Conservation (phyloP, 768 basidiomycete species). For the Lactarius hengduanensis region DNA sequence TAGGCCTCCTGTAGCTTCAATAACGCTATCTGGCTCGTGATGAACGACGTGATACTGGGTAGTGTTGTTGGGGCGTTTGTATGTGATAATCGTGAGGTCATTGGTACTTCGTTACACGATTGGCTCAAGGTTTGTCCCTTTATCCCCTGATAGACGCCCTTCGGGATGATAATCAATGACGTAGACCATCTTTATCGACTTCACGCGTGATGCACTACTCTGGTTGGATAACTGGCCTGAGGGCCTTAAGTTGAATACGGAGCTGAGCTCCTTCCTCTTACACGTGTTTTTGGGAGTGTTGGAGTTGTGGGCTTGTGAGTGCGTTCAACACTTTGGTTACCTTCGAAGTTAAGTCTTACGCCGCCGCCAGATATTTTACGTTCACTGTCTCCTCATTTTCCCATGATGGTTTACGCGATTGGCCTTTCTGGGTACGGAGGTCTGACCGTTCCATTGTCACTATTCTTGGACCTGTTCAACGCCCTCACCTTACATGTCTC, state of each 20-base stretch:
- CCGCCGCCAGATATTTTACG: constrained; percentile 1
- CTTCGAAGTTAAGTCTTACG: background rate
- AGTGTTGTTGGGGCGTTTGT: constrained; percentile 68
- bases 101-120: constrained; percentile 41
- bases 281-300: constrained; percentile 65
- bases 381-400: constrained; percentile 16
- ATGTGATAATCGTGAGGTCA: constrained; percentile 54
- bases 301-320: constrained; percentile 70
- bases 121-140: constrained; percentile 14
- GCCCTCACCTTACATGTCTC: constrained; percentile 72
- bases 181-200: constrained; percentile 45
- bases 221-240: constrained; percentile 98
- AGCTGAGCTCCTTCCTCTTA: constrained; percentile 86
- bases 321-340: background rate
- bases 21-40: constrained; percentile 85
- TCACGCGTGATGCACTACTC: constrained; percentile 51
- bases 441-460: constrained; percentile 19
- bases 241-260: constrained; percentile 93
- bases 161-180: background rate
- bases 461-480: constrained; percentile 42
- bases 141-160: background rate
- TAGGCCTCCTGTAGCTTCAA: constrained; percentile 59
- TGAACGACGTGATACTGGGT: constrained; percentile 90
- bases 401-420: constrained; percentile 19
- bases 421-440: constrained; percentile 27